Conservation (phyloP, 805 yeast genomes). For the Lipomyces lipofer region DNA sequence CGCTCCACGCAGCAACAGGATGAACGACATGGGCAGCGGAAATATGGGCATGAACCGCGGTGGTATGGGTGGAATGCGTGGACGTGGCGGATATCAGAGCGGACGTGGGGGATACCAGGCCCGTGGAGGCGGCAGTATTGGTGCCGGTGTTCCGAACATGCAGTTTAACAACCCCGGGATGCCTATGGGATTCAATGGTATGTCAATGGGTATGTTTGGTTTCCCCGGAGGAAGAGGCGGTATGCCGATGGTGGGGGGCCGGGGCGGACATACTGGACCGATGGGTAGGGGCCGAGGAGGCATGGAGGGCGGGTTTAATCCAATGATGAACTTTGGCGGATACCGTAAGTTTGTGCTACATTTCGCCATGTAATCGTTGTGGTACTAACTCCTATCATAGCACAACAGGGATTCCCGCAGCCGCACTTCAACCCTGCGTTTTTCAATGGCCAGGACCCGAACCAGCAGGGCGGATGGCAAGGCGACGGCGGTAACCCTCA, state of each 20-base stretch:
- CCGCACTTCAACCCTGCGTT: slow-evolving; percentile 31
- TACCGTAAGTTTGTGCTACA: slow-evolving; percentile 16
- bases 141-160: not conserved
- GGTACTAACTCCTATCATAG: not conserved
- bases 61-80: slow-evolving; percentile 6
- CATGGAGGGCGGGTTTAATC: slow-evolving; percentile 24
- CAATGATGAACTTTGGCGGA: slow-evolving; percentile 20
- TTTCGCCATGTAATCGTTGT: not conserved
- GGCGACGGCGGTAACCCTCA: slow-evolving; percentile 31
- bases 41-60: slow-evolving; percentile 3
- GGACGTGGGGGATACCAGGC: not conserved
- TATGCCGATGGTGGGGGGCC: slow-evolving; percentile 19
- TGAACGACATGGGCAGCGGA: slow-evolving; percentile 22
- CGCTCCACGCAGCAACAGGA: slow-evolving; percentile 11
- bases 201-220: slow-evolving; percentile 30
- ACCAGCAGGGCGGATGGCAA: slow-evolving; percentile 25
- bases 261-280: slow-evolving; percentile 16
- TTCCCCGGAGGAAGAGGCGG: slow-evolving; percentile 29
- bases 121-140: slow-evolving; percentile 6
- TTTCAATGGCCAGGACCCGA: slow-evolving; percentile 24
- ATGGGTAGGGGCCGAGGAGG: slow-evolving; percentile 23
- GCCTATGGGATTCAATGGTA: slow-evolving; percentile 19
- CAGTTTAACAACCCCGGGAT: slow-evolving; percentile 7
- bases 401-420: slow-evolving; percentile 28
- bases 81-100: slow-evolving; percentile 6